Evolutionary conservation across 2,329 filamentous ascomycete genomes (phyloP).

Genomic region (Elsinoe ampelina): DNA sequence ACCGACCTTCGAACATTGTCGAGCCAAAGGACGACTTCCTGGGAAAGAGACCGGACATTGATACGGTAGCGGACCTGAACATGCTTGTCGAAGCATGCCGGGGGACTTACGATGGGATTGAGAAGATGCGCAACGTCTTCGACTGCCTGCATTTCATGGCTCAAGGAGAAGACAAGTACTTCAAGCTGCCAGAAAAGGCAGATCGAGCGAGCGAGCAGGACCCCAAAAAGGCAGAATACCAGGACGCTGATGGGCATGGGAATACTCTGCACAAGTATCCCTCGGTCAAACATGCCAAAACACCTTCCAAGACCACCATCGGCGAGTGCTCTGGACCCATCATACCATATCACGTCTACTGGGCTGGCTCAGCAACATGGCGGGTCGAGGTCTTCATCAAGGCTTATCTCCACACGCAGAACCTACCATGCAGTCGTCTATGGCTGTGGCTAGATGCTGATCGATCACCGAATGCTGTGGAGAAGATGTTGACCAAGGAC

Average conservation of each 20-base stretch:
- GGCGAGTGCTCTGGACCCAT: constrained; percentile 48
- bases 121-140: constrained; percentile 47
- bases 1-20: constrained; percentile 43
- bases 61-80: constrained; percentile 45
- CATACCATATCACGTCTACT: constrained; percentile 48
- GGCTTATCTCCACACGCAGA: constrained; percentile 48
- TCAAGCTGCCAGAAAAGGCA: constrained; percentile 35
- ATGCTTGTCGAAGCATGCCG: constrained; percentile 45
- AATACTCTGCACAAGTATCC: constrained; percentile 32
- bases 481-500: constrained; percentile 44
- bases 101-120: constrained; percentile 43
- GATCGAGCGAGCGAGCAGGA: constrained; percentile 34
- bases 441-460: constrained; percentile 49
- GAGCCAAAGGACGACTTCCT: constrained; percentile 43
- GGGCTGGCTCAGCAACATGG: constrained; percentile 49
- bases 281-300: constrained; percentile 28
- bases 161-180: constrained; percentile 42
- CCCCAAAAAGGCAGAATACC: constrained; percentile 34
- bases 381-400: constrained; percentile 49
- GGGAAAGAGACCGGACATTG: constrained; percentile 42
- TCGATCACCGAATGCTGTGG: constrained; percentile 40
- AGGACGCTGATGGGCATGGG: constrained; percentile 33
- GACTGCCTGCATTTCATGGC: constrained; percentile 45
- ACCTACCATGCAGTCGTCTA: constrained; percentile 45
- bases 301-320: constrained; percentile 32